Conservation (phyloP, 1,139 yeast species). For the Nakaseomyces delphensis region DNA sequence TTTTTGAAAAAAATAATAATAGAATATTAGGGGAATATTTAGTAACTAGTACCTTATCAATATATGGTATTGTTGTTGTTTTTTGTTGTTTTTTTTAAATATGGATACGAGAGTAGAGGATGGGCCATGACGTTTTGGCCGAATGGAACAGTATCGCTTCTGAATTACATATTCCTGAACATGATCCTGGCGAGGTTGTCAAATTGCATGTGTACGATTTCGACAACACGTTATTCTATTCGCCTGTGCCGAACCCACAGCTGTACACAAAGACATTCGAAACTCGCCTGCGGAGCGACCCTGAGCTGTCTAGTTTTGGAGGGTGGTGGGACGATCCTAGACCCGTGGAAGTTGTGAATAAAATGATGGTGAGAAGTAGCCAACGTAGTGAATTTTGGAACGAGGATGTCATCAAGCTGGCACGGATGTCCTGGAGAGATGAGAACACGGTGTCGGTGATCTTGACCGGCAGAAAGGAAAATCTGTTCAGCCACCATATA, state of each 20-base stretch:
- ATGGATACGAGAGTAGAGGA: too few species aligned
- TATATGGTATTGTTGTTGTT: too few species aligned
- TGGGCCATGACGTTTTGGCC: constrained; percentile 8
- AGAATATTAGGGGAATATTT: too few species aligned
- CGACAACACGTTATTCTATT: constrained; percentile 39
- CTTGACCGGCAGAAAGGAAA: constrained; percentile 37
- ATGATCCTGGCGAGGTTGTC: constrained; percentile 14
- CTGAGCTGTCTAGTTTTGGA: constrained; percentile 28
- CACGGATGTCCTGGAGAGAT: constrained; percentile 31
- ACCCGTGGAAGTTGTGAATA: constrained; percentile 20
- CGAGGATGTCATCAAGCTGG: constrained; percentile 33
- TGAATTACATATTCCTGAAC: constrained; percentile 14
- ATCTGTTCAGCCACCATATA: constrained; percentile 27
- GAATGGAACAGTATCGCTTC: constrained; percentile 25
- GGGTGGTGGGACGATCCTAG: constrained; percentile 41
- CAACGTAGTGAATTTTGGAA: constrained; percentile 34
- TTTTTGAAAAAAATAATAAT: too few species aligned
- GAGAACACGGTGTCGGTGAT: constrained; percentile 33
- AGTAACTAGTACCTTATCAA: too few species aligned
- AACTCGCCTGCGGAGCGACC: constrained; percentile 11
- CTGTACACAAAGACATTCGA: constrained; percentile 31
- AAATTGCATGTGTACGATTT: constrained; percentile 40
- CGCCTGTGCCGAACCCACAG: constrained; percentile 38
- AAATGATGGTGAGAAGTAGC: background rate
- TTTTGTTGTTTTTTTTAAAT: too few species aligned